phyloP scores from a whole-genome alignment of 805 yeast genomes.

The Candida pseudoglaebosa region DNA sequence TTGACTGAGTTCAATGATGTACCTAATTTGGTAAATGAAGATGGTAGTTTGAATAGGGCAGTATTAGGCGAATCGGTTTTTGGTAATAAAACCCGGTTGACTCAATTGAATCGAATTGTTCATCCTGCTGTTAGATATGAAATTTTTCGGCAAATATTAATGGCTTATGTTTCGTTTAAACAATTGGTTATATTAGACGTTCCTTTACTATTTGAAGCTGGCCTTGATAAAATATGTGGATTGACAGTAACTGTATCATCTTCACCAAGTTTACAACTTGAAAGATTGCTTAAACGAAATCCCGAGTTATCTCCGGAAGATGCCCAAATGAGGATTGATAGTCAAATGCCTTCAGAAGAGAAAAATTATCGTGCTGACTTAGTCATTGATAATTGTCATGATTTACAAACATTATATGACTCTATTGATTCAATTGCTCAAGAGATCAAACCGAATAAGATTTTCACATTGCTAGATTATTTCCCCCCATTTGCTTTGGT shows the following conservation, averaged over 20 bases:
- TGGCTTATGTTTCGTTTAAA: constrained; percentile 55
- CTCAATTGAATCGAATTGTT: constrained; percentile 64
- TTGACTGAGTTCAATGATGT: constrained; percentile 56
- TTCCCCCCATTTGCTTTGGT: constrained; percentile 25
- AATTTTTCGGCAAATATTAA: constrained; percentile 53
- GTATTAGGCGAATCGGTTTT: constrained; percentile 79
- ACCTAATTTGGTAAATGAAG: constrained; percentile 45
- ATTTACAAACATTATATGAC: constrained; percentile 19
- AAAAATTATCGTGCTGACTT: constrained; percentile 60
- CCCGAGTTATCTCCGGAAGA: constrained; percentile 62
- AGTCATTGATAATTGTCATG: constrained; percentile 58
- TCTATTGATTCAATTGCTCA: constrained; percentile 19
- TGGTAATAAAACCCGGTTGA: constrained; percentile 56
- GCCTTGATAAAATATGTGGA: constrained; percentile 70
- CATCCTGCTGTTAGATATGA: constrained; percentile 83
- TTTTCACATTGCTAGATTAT: constrained; percentile 19
- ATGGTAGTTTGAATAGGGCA: constrained; percentile 56
- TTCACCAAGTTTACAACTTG: constrained; percentile 50
- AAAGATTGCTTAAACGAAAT: constrained; percentile 64
- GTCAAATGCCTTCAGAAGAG: constrained; percentile 68
- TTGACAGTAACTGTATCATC: constrained; percentile 66
- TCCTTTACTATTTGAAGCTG: constrained; percentile 83
- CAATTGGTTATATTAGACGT: constrained; percentile 76
- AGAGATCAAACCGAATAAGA: constrained; percentile 22
- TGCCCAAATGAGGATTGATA: constrained; percentile 63